A percentile compares a stretch with the other conserved stretches of the same genome.
Conservation (phyloP, 208 protist species). For the Leishmania gerbilli region DNA sequence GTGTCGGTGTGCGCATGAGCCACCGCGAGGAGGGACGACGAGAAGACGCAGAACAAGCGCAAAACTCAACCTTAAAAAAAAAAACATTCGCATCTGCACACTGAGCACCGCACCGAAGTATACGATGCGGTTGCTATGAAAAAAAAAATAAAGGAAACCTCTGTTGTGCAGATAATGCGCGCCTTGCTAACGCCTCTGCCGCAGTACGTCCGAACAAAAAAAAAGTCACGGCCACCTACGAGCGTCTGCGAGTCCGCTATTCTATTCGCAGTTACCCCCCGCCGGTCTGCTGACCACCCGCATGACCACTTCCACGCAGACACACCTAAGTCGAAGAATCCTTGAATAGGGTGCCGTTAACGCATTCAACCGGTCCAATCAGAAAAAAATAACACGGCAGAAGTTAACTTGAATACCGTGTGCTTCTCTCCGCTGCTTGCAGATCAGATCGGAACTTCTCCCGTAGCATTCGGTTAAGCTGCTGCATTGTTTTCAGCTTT, state of each 20-base stretch:
- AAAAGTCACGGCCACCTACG: neutral
- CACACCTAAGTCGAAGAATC: neutral
- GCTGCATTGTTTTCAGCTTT: constrained; percentile 11
- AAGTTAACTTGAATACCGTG: neutral
- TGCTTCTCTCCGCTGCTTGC: neutral
- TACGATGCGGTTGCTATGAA: neutral
- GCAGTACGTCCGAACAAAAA: neutral
- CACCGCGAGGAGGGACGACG: neutral
- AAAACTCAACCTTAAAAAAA: neutral
- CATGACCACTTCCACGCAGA: neutral
- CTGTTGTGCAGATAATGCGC: neutral
- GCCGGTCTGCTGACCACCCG: neutral
- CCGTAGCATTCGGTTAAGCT: constrained; percentile 23
- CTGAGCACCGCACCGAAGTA: neutral
- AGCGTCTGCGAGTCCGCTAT: neutral
- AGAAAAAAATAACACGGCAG: neutral
- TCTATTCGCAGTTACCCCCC: neutral
- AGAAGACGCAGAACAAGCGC: neutral
- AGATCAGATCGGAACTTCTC: constrained; percentile 24
- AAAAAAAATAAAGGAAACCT: neutral
- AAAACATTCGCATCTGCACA: neutral
- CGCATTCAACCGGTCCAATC: neutral
- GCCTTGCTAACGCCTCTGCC: neutral
- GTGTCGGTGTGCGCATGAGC: neutral
- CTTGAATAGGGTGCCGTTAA: neutral